These are phyloP conservation scores for Penstemon eatonii DNA, from an alignment of 257 asterid genomes.

Conservation along the genomic window DNA sequence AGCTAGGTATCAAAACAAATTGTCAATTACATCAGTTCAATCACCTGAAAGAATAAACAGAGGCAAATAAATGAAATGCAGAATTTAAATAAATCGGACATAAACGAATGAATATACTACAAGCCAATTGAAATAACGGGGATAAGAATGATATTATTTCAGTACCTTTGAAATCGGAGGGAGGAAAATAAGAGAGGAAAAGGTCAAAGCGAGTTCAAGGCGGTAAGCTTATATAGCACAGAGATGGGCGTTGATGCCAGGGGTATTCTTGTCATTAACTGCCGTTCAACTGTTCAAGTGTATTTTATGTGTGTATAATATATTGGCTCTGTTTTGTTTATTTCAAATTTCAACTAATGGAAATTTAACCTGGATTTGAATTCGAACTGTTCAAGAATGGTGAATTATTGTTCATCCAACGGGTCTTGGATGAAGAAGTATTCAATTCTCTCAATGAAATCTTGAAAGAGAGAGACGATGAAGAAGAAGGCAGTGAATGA, in stretches of 20 bases:
- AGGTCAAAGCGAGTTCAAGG: background rate
- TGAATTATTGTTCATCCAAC: no score
- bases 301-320: no score
- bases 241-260: conserved; percentile 27
- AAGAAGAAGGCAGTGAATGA: no score
- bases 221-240: background rate
- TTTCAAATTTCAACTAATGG: no score
- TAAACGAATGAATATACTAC: conserved; percentile 16
- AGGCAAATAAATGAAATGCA: no score
- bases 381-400: no score
- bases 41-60: no score
- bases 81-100: background rate
- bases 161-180: conserved; percentile 39
- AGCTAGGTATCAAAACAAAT: conserved; percentile 38
- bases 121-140: conserved; percentile 18
- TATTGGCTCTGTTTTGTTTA: no score
- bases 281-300: background rate
- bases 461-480: no score
- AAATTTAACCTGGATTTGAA: no score
- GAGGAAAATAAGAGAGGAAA: background rate
- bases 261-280: conserved; percentile 57
- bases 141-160: background rate
- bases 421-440: no score
- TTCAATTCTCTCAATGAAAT: no score
- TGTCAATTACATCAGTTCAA: background rate